Base-by-base conservation (phyloP, 2,329 filamentous ascomycete species). In the Calonectria leucothoes region DNA sequence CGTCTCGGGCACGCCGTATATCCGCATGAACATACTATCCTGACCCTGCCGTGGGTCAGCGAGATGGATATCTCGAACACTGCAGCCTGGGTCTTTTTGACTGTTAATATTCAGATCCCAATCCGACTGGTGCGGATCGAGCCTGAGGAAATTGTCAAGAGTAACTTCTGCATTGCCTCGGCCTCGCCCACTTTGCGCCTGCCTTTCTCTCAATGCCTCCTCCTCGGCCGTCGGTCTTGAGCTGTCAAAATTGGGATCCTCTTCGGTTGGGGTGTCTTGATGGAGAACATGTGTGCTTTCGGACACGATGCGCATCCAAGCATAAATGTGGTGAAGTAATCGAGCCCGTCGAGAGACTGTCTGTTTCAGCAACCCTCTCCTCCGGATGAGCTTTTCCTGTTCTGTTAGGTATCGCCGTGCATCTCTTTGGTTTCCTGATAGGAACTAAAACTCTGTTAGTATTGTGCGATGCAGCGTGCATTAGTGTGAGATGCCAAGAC, bases 21-120 rank as follows among this genome's bases (percentile, higher is more conserved):
- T 79, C 37, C 76, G 77, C 77, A 79, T 77, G 2, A 79, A 79
- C 77, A 79, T 77, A 12, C 77, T 77, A 25, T 78, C 77, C 12
- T 76, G 70, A 2, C 76, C 75, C 29, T 76, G 77, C 0, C 67
- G 63, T 0, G 70, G 48, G 68, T 79, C 75, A 0, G 72, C 75
- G 0, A 78, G 39, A 11, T 78, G 77, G 0, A 78, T 78, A 5
- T 78, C 76, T 20, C 75, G 77, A 1, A 78, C 75, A n/a, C 77
- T 77, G 0, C 77, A 59, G 4, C 45, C 66, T 0, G 68, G 25
- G 12, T 77, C 75, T 4, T 71, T 72, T n/a, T 68, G 61, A 0
- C 72, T 75, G 6, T 78, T 67, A 0, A 45, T 42, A 14, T 66
- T 66, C 27, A 66, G 15, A 15, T 66, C 63, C 63, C 39, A 66